Conservation (phyloP, 352 stramenopile species). For the Globisporangium mamillatum region DNA sequence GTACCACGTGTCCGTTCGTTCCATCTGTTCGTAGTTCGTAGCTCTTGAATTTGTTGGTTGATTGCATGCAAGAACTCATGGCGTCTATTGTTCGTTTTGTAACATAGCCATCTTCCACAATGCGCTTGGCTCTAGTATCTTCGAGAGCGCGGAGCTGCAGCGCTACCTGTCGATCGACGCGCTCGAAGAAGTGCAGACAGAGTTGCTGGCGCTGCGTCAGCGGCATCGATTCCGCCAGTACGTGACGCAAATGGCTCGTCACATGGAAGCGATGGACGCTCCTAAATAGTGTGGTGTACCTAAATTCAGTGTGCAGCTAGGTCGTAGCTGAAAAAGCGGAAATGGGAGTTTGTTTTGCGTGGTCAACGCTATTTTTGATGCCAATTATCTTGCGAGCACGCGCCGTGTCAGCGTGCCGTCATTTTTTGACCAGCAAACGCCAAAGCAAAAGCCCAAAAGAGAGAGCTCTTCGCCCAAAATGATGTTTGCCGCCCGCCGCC, state of each 20-base stretch:
- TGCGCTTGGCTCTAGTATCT: slow-evolving; percentile 12
- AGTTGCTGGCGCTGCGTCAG: slow-evolving; percentile 34
- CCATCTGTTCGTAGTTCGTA: not conserved
- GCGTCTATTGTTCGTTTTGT: too few species aligned
- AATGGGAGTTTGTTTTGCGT: slow-evolving; percentile 1
- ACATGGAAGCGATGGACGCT: slow-evolving; percentile 12
- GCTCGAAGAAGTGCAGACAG: slow-evolving; percentile 30
- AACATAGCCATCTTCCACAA: slow-evolving; percentile 34
- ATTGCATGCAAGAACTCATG: not conserved
- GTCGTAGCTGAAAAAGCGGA: not conserved
- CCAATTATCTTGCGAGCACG: not conserved
- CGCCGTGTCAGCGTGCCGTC: not conserved
- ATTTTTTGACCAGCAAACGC: slow-evolving; percentile 14
- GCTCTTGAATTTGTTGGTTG: slow-evolving; percentile 1
- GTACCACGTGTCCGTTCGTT: not conserved
- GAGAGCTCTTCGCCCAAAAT: not conserved
- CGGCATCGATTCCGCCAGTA: slow-evolving; percentile 65
- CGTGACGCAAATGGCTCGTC: slow-evolving; percentile 27
- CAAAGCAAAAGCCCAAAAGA: slow-evolving; percentile 4
- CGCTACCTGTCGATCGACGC: slow-evolving; percentile 17
- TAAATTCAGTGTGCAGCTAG: not conserved
- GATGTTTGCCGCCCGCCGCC: slow-evolving; percentile 34
- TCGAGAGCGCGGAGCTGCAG: slow-evolving; percentile 15
- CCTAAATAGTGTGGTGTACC: slow-evolving; percentile 6
- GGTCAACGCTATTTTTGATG: not conserved